These are phyloP conservation scores for Iberis pinnata DNA, from an alignment of 345 rosid species.

Conservation along the genomic window DNA sequence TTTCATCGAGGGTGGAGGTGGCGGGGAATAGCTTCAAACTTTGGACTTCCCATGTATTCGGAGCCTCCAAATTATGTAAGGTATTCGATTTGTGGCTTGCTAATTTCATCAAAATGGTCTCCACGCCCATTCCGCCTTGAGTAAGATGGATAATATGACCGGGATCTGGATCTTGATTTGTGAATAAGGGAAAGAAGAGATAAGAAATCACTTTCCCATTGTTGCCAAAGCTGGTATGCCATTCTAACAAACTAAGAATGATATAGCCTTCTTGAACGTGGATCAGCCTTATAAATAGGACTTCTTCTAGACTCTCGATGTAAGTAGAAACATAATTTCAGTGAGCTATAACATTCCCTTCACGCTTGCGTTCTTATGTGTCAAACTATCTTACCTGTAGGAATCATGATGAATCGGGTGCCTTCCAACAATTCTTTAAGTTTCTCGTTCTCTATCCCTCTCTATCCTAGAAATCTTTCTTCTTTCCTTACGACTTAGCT, in stretches of 20 bases:
- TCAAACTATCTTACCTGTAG: conserved; percentile 46
- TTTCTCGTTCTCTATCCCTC: conserved; percentile 88
- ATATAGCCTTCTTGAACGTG: conserved; percentile 71
- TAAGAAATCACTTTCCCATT: not conserved
- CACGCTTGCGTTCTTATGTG: not conserved
- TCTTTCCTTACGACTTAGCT: conserved; percentile 95
- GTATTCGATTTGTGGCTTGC: conserved; percentile 76
- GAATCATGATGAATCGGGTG: conserved; percentile 78
- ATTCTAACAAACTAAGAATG: conserved; percentile 6
- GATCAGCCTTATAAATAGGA: conserved; percentile 94
- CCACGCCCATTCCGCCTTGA: conserved; percentile 57
- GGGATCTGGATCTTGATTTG: conserved; percentile 74
- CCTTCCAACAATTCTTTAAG: conserved; percentile 56
- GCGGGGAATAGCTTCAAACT: conserved; percentile 82
- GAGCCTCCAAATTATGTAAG: conserved; percentile 93
- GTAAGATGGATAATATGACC: conserved; percentile 72
- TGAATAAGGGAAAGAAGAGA: conserved; percentile 1
- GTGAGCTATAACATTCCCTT: not conserved
- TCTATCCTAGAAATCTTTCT: conserved; percentile 90
- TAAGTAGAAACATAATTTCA: conserved; percentile 12
- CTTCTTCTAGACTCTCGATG: conserved; percentile 77
- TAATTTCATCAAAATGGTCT: conserved; percentile 50
- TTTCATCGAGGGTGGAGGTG: conserved; percentile 78
- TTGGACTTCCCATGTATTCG: conserved; percentile 53
- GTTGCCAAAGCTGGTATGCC: conserved; percentile 4